Conservation (phyloP, 345 rosid species). For the Ceriops zippeliana region DNA sequence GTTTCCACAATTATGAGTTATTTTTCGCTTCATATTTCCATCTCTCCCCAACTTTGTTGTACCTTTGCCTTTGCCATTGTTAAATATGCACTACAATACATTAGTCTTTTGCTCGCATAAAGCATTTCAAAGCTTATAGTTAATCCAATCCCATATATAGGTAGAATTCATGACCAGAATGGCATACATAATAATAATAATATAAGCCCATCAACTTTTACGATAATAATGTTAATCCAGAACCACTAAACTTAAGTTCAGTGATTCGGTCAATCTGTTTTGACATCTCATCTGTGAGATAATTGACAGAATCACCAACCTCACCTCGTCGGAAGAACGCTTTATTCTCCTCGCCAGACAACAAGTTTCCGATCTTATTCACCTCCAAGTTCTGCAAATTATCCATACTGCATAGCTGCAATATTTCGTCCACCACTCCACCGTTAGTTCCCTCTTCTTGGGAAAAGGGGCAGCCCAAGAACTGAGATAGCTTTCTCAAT, state of each 20-base stretch:
- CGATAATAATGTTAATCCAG: slow-evolving; percentile 25
- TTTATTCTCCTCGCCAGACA: slow-evolving; percentile 26
- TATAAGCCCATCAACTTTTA: neutral
- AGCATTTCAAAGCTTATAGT: no score
- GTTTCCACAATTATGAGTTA: no score
- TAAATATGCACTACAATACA: no score
- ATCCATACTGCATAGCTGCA: slow-evolving; percentile 48
- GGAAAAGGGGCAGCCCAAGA: slow-evolving; percentile 47
- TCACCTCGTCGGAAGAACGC: slow-evolving; percentile 50
- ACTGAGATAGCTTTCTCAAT: slow-evolving; percentile 38
- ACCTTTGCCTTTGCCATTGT: no score
- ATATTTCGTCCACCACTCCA: slow-evolving; percentile 28
- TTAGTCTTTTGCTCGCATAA: no score
- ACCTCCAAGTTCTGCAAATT: slow-evolving; percentile 47
- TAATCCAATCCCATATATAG: no score
- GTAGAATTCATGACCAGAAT: no score
- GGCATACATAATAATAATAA: no score
- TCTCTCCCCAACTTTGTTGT: no score
- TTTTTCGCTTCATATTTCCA: no score
- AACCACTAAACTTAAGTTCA: slow-evolving; percentile 28
- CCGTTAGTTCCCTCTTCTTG: slow-evolving; percentile 37
- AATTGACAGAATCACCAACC: slow-evolving; percentile 49
- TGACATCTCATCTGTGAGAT: slow-evolving; percentile 42
- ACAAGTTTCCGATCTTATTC: slow-evolving; percentile 34
- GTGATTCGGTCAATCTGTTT: slow-evolving; percentile 36